Evolutionary conservation across 176 grass and related monocot species (phyloP).

Genomic region (Oryza coarctata): DNA sequence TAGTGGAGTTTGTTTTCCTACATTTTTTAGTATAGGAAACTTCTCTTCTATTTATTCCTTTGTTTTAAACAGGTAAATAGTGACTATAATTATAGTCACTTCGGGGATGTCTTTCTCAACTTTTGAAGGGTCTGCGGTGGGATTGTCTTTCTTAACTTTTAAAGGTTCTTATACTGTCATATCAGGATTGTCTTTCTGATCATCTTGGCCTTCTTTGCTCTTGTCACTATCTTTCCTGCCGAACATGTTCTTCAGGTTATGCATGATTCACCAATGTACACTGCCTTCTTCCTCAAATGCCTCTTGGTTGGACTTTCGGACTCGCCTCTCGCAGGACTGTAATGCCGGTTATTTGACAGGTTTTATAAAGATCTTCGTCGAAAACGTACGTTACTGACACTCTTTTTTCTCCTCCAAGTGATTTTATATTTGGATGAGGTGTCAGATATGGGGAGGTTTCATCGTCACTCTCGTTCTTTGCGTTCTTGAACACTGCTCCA

Average conservation of each 20-base stretch:
- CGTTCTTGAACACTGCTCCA: conserved; percentile 48
- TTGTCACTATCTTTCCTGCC: conserved; percentile 63
- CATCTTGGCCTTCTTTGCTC: conserved; percentile 40
- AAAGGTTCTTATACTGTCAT: not conserved
- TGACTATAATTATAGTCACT: no score
- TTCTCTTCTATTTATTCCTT: no score
- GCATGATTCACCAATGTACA: conserved; percentile 62
- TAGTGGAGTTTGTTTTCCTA: no score
- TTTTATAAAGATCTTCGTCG: conserved; percentile 35
- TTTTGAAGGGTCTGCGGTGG: not conserved
- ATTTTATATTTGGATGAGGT: conserved; percentile 49
- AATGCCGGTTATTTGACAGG: conserved; percentile 6
- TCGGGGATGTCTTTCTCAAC: not conserved
- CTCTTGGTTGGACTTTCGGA: conserved; percentile 36
- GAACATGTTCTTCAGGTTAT: conserved; percentile 53
- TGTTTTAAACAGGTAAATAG: no score
- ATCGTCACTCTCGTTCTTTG: conserved; percentile 36
- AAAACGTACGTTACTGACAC: conserved; percentile 54
- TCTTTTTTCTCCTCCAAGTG: conserved; percentile 65
- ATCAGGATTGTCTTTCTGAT: conserved; percentile 27
- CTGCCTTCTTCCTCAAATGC: conserved; percentile 58
- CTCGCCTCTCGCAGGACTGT: conserved; percentile 33
- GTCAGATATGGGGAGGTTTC: conserved; percentile 34
- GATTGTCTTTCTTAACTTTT: not conserved
- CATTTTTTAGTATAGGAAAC: no score